Percentiles rank a stretch among this genome's conserved stretches.
phyloP scores from a whole-genome alignment of 2,329 filamentous ascomycete genomes.

The Arthrinium puccinioides region DNA sequence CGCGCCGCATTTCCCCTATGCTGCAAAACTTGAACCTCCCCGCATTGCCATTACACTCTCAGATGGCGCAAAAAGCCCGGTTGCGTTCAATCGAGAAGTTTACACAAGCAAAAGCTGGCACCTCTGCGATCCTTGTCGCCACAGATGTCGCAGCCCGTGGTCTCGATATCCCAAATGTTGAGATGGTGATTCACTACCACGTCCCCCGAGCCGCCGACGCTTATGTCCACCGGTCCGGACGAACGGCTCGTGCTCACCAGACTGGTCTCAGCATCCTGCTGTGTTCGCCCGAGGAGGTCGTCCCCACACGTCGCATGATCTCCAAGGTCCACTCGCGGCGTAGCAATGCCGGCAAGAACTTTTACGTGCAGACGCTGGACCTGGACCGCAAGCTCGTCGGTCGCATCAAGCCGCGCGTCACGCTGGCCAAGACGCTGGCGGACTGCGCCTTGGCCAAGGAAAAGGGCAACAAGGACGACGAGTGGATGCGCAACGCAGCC shows the following conservation, averaged over 20 bases:
- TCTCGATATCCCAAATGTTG: constrained; percentile 84
- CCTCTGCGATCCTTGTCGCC: constrained; percentile 67
- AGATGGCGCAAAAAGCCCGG: constrained; percentile 93
- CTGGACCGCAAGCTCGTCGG: constrained; percentile 73
- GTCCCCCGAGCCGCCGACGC: constrained; percentile 84
- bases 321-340: constrained; percentile 72
- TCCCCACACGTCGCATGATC: constrained; percentile 73
- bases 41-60: constrained; percentile 75
- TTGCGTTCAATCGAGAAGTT: constrained; percentile 90
- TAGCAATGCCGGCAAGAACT: constrained; percentile 42
- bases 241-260: constrained; percentile 77
- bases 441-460: constrained; percentile 81
- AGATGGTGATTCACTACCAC: constrained; percentile 92
- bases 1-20: constrained; percentile 77
- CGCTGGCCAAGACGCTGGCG: constrained; percentile 78
- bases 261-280: constrained; percentile 79
- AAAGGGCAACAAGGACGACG: constrained; percentile 74
- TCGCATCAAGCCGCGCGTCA: constrained; percentile 69
- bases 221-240: constrained; percentile 92
- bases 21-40: constrained; percentile 75
- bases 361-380: constrained; percentile 73
- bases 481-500: constrained; percentile 76
- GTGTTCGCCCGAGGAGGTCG: constrained; percentile 85
- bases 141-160: constrained; percentile 92
- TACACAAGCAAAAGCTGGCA: constrained; percentile 50